Conservation (phyloP, 768 basidiomycete genomes). For the Tulasnella sp. region DNA sequence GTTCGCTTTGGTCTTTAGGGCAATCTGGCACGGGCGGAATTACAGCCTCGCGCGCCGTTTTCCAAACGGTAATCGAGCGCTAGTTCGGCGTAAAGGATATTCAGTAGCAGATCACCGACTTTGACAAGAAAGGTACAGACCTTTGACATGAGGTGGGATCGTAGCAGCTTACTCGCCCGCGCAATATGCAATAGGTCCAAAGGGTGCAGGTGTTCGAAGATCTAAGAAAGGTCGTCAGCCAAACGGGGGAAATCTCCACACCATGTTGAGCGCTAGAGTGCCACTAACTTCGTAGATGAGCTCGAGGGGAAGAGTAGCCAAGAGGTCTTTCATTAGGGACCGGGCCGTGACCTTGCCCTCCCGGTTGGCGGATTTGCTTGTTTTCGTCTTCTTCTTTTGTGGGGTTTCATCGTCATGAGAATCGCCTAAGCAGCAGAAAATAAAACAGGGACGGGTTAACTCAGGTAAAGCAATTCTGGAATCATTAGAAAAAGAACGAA, state of each 20-base stretch:
- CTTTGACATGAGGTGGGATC: slow-evolving; percentile 24
- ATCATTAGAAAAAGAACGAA: too few relatives aligned
- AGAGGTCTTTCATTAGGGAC: slow-evolving; percentile 8
- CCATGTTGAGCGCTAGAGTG: neutral
- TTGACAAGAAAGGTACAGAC: neutral
- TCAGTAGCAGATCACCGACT: neutral
- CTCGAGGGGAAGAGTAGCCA: slow-evolving; percentile 13
- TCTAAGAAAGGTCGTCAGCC: neutral
- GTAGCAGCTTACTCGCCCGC: neutral
- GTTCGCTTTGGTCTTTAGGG: slow-evolving; percentile 27
- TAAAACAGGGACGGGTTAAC: too few relatives aligned
- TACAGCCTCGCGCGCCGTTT: neutral
- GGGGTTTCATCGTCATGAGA: neutral
- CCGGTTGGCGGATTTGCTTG: too few relatives aligned
- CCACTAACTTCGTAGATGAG: slow-evolving; percentile 5
- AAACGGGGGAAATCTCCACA: neutral
- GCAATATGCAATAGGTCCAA: slow-evolving; percentile 13
- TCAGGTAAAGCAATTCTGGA: too few relatives aligned
- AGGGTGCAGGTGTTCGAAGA: neutral
- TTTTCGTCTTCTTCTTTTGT: neutral
- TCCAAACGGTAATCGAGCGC: slow-evolving; percentile 22
- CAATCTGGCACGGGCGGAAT: neutral
- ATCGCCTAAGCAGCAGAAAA: neutral
- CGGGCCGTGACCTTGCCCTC: neutral
- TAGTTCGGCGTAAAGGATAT: neutral